phyloP scores from a whole-genome alignment of 352 stramenopile species.

The Globisporangium solare region DNA sequence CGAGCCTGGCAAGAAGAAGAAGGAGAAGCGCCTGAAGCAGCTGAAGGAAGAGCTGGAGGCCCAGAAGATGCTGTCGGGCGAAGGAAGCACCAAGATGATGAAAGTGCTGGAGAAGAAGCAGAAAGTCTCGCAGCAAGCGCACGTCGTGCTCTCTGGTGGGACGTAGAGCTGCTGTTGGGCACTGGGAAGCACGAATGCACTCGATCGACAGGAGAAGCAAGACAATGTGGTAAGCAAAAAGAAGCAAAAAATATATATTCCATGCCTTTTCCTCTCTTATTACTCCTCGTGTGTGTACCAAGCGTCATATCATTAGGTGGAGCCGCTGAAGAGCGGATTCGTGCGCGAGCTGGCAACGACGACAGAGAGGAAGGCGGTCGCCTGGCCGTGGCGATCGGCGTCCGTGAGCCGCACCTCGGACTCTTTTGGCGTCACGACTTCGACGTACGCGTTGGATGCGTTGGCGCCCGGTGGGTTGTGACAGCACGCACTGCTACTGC shows the following conservation, averaged over 20 bases:
- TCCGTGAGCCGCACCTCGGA: slow-evolving; percentile 38
- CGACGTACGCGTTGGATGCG: slow-evolving; percentile 19
- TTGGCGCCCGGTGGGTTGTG: neutral
- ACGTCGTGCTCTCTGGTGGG: slow-evolving; percentile 77
- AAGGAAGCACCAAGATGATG: slow-evolving; percentile 84
- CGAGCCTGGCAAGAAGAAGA: slow-evolving; percentile 96
- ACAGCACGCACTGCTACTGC: neutral
- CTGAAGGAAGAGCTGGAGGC: slow-evolving; percentile 78
- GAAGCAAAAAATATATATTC: slow-evolving; percentile 14
- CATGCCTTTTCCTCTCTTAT: slow-evolving; percentile 4
- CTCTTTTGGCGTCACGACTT: slow-evolving; percentile 38
- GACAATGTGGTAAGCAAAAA: slow-evolving; percentile 15
- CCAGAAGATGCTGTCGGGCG: slow-evolving; percentile 68
- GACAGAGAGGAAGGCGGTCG: slow-evolving; percentile 43
- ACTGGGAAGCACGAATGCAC: neutral
- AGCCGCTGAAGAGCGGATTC: slow-evolving; percentile 40
- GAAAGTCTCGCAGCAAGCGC: slow-evolving; percentile 72
- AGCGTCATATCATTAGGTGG: neutral
- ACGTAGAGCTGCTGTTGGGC: slow-evolving; percentile 22
- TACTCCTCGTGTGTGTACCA: neutral
- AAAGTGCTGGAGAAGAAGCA: slow-evolving; percentile 84
- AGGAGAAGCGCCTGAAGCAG: slow-evolving; percentile 92
- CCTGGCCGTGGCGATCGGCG: slow-evolving; percentile 27
- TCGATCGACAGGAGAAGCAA: slow-evolving; percentile 1
- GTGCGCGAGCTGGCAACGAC: slow-evolving; percentile 53